A percentile compares a stretch with the other conserved stretches of the same genome.
phyloP scores from a whole-genome alignment of 495 filamentous ascomycete genomes.

The Poronia punctata region DNA sequence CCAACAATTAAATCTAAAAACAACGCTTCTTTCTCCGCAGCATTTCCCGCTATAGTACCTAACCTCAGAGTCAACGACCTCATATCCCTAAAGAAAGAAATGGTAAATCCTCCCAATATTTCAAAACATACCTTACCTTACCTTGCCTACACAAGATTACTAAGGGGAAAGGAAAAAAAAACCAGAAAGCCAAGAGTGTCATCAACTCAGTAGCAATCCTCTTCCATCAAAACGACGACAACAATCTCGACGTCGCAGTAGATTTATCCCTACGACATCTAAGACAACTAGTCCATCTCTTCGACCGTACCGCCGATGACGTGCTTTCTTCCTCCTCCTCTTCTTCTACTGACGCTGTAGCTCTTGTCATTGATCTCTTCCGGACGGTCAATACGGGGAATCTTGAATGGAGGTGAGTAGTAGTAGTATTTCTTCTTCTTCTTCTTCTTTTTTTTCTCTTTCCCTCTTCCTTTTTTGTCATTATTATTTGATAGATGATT shows the following conservation, averaged over 20 bases:
- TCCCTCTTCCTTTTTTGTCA: too few relatives aligned
- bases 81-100: constrained; percentile 22
- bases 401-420: constrained; percentile 20
- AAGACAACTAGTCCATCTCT: constrained; percentile 14
- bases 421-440: not conserved
- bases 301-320: constrained; percentile 14
- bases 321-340: constrained; percentile 10
- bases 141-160: too few relatives aligned
- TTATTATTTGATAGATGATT: too few relatives aligned
- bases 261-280: constrained; percentile 21
- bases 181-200: constrained; percentile 20
- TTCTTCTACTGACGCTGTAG: constrained; percentile 11
- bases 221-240: constrained; percentile 16
- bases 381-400: constrained; percentile 20
- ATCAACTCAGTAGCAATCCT: constrained; percentile 24
- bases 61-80: constrained; percentile 19
- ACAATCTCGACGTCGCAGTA: constrained; percentile 19
- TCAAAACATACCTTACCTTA: not conserved
- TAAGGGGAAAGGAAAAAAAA: not conserved
- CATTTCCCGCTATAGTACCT: too few relatives aligned
- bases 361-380: constrained; percentile 12
- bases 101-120: too few relatives aligned
- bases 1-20: too few relatives aligned
- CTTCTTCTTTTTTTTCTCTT: not conserved
- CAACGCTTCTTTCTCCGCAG: too few relatives aligned